Percentiles rank a stretch among this genome's conserved stretches.
Conservation (phyloP, 2,329 filamentous ascomycete genomes). For the Tolypocladium tundrense region DNA sequence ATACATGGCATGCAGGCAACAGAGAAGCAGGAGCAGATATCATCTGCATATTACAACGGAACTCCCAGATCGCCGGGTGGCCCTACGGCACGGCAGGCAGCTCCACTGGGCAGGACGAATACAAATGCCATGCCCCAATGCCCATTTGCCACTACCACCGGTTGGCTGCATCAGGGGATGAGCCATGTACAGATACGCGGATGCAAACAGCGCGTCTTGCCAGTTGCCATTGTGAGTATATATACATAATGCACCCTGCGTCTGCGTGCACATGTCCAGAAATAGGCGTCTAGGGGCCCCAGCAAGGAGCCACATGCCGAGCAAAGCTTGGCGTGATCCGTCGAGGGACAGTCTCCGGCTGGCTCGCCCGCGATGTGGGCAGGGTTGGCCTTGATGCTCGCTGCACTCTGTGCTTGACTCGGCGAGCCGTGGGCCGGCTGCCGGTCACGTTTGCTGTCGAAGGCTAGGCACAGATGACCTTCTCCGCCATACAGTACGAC, state of each 20-base stretch:
- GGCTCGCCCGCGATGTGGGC: not conserved
- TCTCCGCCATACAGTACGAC: not conserved
- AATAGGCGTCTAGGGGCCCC: slow-evolving; percentile 8
- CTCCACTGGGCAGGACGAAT: not conserved
- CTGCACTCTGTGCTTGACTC: not conserved
- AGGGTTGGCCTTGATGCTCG: not conserved
- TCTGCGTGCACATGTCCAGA: slow-evolving; percentile 9
- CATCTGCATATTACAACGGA: not conserved
- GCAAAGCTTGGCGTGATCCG: slow-evolving; percentile 15
- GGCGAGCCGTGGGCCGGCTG: not conserved
- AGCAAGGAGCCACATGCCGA: slow-evolving; percentile 14
- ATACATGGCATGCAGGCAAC: not conserved
- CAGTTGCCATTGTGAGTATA: not conserved
- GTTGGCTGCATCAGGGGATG: not conserved
- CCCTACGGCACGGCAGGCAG: not conserved
- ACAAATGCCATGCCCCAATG: not conserved
- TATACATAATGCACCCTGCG: not conserved
- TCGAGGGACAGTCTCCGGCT: not conserved
- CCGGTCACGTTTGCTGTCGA: slow-evolving; percentile 2
- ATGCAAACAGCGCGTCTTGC: not conserved
- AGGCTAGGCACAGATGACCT: not conserved
- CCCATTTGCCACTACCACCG: not conserved
- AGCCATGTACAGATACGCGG: not conserved
- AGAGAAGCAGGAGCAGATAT: not conserved
- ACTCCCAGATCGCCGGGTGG: not conserved